phyloP scores from a whole-genome alignment of 1,284 basidiomycete species.

The Rhodotorula sp. region DNA sequence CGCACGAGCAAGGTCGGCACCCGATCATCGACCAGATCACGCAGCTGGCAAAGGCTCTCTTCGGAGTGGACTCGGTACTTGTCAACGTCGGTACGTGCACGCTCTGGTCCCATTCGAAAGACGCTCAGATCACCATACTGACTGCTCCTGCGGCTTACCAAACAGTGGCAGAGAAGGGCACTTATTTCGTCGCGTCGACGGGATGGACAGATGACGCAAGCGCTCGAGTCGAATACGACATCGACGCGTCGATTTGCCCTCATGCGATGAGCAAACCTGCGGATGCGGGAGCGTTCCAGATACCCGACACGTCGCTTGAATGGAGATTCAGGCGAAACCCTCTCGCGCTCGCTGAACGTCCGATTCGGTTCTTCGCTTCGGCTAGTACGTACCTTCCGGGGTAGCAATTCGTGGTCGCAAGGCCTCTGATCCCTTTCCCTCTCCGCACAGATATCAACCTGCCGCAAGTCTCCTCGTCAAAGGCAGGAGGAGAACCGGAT shows the following conservation, averaged over 20 bases:
- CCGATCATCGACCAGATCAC: constrained; percentile 1
- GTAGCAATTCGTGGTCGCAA: no score
- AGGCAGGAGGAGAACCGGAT: background rate
- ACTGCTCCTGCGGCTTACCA: no score
- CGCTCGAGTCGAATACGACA: background rate
- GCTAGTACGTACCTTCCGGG: no score
- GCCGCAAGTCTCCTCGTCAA: background rate
- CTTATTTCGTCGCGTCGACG: background rate
- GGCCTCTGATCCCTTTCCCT: no score
- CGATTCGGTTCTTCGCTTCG: constrained; percentile 6
- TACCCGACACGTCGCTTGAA: constrained; percentile 4
- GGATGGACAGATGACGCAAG: no score
- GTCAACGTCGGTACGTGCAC: background rate
- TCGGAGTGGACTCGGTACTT: background rate
- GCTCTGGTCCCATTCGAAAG: no score
- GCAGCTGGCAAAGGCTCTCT: constrained; percentile 1
- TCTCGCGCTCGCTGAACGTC: background rate
- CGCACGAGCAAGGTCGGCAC: background rate
- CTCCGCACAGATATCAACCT: no score
- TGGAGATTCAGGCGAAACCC: constrained; percentile 18
- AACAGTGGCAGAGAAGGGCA: background rate
- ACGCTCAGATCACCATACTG: no score
- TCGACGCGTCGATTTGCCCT: constrained; percentile 8
- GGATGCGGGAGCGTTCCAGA: background rate
- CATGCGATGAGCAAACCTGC: constrained; percentile 11